Conservation (phyloP, 495 filamentous ascomycete genomes). For the Penicillium subrubescens region DNA sequence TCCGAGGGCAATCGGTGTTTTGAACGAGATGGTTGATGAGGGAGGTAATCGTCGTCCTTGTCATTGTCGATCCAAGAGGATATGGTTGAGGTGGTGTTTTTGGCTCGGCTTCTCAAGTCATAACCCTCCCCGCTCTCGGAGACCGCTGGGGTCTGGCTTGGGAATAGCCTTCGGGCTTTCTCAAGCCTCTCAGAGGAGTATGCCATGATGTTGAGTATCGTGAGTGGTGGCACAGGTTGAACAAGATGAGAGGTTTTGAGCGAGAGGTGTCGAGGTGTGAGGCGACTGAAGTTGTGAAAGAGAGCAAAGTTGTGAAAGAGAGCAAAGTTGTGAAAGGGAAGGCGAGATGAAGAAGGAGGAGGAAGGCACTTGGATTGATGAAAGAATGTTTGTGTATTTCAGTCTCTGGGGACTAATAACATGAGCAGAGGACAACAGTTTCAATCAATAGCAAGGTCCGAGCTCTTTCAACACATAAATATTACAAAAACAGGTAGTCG, state of each 20-base stretch:
- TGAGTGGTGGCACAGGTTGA: not conserved
- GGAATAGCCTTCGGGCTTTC: not conserved
- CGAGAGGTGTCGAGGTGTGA: not conserved
- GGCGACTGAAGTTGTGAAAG: not conserved
- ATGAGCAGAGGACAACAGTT: not conserved
- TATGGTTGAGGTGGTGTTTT: not conserved
- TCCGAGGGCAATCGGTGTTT: not conserved
- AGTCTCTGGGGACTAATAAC: not conserved
- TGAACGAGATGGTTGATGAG: not conserved
- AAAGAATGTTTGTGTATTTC: not conserved
- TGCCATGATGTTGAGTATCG: not conserved
- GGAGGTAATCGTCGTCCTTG: constrained; percentile 16
- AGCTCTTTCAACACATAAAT: not conserved
- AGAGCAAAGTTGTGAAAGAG: no score
- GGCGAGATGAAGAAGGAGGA: not conserved
- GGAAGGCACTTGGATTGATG: not conserved
- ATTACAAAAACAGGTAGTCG: not conserved
- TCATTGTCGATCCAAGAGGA: constrained; percentile 21
- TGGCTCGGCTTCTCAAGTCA: constrained; percentile 6
- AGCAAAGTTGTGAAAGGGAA: not conserved
- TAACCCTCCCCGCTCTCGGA: not conserved
- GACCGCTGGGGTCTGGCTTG: not conserved
- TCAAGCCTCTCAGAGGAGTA: not conserved
- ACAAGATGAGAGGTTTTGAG: not conserved
- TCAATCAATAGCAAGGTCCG: not conserved